phyloP scores from a whole-genome alignment of 768 basidiomycete species.

The Leucocoprinus birnbaumii region DNA sequence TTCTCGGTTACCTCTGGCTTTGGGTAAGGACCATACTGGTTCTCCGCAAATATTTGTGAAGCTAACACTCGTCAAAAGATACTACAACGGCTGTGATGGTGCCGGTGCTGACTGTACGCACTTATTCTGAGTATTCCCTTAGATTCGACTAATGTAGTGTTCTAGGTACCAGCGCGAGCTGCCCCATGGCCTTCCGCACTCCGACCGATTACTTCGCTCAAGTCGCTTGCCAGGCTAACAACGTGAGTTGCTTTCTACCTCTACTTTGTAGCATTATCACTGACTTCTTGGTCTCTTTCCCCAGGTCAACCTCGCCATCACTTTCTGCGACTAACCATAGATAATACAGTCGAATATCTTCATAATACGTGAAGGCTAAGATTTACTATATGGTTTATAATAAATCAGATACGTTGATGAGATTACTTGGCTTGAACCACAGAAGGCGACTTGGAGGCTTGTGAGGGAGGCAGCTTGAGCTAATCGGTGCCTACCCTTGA shows the following conservation, averaged over 20 bases:
- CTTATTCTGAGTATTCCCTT: background rate
- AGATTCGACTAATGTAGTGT: background rate
- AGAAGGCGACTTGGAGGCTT: too few relatives aligned
- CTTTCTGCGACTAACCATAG: conserved; percentile 24
- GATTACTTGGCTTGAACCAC: too few relatives aligned
- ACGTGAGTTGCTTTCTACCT: conserved; percentile 25
- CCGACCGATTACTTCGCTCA: conserved; percentile 34
- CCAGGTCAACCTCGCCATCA: conserved; percentile 33
- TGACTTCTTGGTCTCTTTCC: background rate
- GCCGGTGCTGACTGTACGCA: conserved; percentile 39
- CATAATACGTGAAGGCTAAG: too few relatives aligned
- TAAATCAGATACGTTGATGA: too few relatives aligned
- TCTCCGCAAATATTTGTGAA: background rate
- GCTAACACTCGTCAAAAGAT: conserved; percentile 21
- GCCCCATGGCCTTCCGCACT: conserved; percentile 33
- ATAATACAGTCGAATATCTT: too few relatives aligned
- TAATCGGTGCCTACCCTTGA: too few relatives aligned
- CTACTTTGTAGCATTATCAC: background rate
- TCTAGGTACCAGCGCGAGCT: conserved; percentile 31
- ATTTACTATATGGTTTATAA: too few relatives aligned
- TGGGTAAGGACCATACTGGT: background rate
- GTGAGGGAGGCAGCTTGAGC: too few relatives aligned
- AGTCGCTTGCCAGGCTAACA: conserved; percentile 32
- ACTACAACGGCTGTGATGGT: conserved; percentile 40
- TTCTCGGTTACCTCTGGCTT: conserved; percentile 23